A percentile compares a stretch with the other conserved stretches of the same genome.
These are phyloP conservation scores for Cyberlindnera petersonii DNA, from an alignment of 805 yeast genomes.

Conservation along the genomic window DNA sequence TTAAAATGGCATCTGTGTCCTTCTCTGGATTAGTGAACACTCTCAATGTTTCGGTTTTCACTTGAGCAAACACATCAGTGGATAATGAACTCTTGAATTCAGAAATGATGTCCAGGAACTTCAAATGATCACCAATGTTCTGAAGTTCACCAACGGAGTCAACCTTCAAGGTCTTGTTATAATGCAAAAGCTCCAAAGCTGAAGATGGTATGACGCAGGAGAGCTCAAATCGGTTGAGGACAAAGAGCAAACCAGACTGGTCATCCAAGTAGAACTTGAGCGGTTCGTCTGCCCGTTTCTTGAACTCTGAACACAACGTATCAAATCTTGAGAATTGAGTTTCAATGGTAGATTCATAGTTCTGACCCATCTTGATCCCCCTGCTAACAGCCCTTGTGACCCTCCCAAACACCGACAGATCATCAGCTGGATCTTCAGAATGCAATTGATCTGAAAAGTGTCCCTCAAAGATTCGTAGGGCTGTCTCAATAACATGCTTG, in stretches of 20 bases:
- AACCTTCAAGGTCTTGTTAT: slow-evolving; percentile 25
- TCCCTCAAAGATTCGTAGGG: slow-evolving; percentile 46
- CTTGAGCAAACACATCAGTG: slow-evolving; percentile 31
- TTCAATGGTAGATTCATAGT: slow-evolving; percentile 35
- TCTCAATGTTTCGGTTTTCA: slow-evolving; percentile 35
- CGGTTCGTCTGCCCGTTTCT: slow-evolving; percentile 56
- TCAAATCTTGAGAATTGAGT: slow-evolving; percentile 68
- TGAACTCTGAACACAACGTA: slow-evolving; percentile 67
- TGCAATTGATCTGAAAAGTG: slow-evolving; percentile 35
- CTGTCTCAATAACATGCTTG: slow-evolving; percentile 45
- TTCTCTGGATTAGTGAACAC: slow-evolving; percentile 31
- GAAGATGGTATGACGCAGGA: slow-evolving; percentile 35
- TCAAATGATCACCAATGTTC: slow-evolving; percentile 23
- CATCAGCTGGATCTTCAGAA: slow-evolving; percentile 23
- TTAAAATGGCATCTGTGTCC: slow-evolving; percentile 27
- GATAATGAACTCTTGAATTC: slow-evolving; percentile 40
- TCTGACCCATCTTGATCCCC: slow-evolving; percentile 29
- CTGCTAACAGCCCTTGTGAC: slow-evolving; percentile 32
- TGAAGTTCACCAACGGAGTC: slow-evolving; percentile 9
- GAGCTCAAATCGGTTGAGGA: slow-evolving; percentile 34
- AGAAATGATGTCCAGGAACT: slow-evolving; percentile 32
- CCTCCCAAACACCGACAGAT: slow-evolving; percentile 32
- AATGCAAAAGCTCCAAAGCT: slow-evolving; percentile 31
- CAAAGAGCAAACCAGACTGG: slow-evolving; percentile 27
- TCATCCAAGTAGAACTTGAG: slow-evolving; percentile 44